phyloP scores from a whole-genome alignment of 306 rosid species.

The Corylus avellana region DNA sequence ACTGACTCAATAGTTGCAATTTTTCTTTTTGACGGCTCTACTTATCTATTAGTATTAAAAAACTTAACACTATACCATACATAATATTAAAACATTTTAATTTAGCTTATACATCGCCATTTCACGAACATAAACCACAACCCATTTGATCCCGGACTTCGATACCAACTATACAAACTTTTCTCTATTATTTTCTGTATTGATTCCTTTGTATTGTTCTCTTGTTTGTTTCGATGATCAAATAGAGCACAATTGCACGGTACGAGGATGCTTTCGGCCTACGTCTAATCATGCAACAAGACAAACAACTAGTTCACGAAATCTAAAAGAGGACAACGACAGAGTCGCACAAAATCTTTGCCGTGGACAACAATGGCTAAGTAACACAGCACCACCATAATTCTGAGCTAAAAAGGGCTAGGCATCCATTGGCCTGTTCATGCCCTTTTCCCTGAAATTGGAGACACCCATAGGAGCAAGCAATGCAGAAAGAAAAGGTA shows the following conservation, averaged over 20 bases:
- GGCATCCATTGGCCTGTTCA: neutral
- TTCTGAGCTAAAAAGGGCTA: neutral
- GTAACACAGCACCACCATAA: neutral
- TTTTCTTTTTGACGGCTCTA: too few species aligned
- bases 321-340: neutral
- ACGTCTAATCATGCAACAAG: neutral
- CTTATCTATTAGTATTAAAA: too few species aligned
- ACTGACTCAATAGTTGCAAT: too few species aligned
- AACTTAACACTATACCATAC: too few species aligned
- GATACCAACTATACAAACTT: too few species aligned
- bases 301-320: neutral
- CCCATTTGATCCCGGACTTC: too few species aligned
- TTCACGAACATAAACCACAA: too few species aligned
- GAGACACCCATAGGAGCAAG: neutral
- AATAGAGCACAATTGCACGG: neutral
- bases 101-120: too few species aligned
- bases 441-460: neutral
- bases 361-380: neutral
- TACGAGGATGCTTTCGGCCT: neutral
- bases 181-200: too few species aligned
- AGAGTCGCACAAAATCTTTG: neutral
- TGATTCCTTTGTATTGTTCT: too few species aligned
- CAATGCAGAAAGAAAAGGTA: neutral
- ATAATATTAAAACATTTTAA: too few species aligned
- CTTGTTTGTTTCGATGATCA: too few species aligned